Evolutionary conservation across 176 grass and related monocot species (phyloP).

Genomic region (Tillandsia leiboldiana): DNA sequence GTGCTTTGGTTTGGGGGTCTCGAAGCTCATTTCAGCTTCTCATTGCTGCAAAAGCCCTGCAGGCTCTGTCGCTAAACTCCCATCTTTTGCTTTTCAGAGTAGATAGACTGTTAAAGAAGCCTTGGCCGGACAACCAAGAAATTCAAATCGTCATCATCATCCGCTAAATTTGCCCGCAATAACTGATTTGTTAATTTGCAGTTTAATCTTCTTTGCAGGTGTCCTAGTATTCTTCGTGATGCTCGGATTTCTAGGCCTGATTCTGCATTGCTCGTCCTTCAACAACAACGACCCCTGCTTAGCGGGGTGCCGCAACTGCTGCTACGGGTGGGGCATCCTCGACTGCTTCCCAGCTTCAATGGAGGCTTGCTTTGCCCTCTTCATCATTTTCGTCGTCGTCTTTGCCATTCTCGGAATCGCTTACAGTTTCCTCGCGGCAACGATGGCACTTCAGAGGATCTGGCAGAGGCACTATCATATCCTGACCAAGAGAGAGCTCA

Average conservation of each 20-base stretch:
- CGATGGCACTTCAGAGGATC: slow-evolving; percentile 86
- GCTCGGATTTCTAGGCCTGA: slow-evolving; percentile 81
- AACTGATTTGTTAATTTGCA: not conserved
- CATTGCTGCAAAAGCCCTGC: too few species aligned
- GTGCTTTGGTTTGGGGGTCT: too few species aligned
- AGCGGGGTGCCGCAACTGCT: slow-evolving; percentile 84
- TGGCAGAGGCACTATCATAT: slow-evolving; percentile 99
- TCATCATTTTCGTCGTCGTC: slow-evolving; percentile 72
- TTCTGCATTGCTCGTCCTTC: slow-evolving; percentile 88
- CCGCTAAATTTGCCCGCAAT: too few species aligned
- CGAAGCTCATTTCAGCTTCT: too few species aligned
- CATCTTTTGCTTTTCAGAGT: too few species aligned
- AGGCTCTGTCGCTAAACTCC: too few species aligned
- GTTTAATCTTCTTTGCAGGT: slow-evolving; percentile 45
- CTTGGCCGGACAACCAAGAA: too few species aligned
- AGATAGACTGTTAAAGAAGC: too few species aligned
- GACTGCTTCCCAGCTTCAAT: slow-evolving; percentile 90
- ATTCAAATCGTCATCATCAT: too few species aligned
- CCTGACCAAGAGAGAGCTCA: slow-evolving; percentile 90
- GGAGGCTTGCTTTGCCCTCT: slow-evolving; percentile 88
- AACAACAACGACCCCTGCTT: slow-evolving; percentile 72
- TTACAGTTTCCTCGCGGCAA: slow-evolving; percentile 76
- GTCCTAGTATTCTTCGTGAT: slow-evolving; percentile 88
- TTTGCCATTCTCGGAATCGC: slow-evolving; percentile 90
- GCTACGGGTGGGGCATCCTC: slow-evolving; percentile 92